Evolutionary conservation across 139 green algal species (phyloP).

Genomic region (Picochlorum costavermella): DNA sequence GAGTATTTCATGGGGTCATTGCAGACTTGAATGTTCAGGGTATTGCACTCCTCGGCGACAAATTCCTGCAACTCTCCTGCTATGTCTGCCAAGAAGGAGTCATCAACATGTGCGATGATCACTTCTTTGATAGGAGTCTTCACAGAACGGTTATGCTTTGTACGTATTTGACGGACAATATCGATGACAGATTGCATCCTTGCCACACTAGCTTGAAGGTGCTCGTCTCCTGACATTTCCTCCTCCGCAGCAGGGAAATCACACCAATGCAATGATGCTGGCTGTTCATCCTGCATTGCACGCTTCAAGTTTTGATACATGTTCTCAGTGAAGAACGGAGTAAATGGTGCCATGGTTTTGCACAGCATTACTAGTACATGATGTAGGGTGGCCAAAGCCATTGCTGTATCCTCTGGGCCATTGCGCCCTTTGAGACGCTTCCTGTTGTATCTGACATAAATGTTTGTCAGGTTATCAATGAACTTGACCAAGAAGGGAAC

Average conservation of each 20-base stretch:
- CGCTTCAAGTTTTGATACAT: constrained; percentile 94
- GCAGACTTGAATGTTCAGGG: constrained; percentile 61
- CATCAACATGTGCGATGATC: constrained; percentile 76
- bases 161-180: constrained; percentile 72
- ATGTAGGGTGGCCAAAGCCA: constrained; percentile 67
- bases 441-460: constrained; percentile 98
- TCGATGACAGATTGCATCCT: constrained; percentile 89
- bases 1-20: constrained; percentile 64
- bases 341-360: constrained; percentile 96
- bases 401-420: constrained; percentile 52
- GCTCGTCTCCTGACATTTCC: constrained; percentile 33
- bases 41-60: constrained; percentile 88
- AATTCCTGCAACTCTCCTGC: constrained; percentile 77
- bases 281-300: constrained; percentile 37
- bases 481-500: constrained; percentile 87
- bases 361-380: constrained; percentile 81
- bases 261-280: constrained; percentile 77
- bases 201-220: constrained; percentile 70
- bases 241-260: constrained; percentile 53
- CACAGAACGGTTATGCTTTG: constrained; percentile 51
- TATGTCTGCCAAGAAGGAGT: constrained; percentile 75
- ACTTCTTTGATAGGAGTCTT: constrained; percentile 76
- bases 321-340: constrained; percentile 95
- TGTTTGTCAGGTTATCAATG: constrained; percentile 95
- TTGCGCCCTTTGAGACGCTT: constrained; percentile 75